These are phyloP conservation scores for Pythium dissimile DNA, from an alignment of 352 stramenopile species.

Conservation along the genomic window DNA sequence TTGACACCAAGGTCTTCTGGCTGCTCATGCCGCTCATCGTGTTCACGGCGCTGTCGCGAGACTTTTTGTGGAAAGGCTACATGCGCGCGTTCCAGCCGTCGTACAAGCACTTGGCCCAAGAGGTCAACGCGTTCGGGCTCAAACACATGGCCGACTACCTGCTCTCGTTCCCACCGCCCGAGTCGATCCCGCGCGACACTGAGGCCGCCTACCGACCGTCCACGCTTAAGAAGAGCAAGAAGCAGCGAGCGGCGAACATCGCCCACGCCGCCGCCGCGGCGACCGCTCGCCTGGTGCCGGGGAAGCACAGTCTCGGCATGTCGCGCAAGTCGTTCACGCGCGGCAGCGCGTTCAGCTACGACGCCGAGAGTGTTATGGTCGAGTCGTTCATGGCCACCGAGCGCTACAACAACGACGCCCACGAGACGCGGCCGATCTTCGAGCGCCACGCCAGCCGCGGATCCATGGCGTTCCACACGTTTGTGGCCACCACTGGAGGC, in stretches of 20 bases:
- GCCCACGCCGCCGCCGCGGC: conserved; percentile 19
- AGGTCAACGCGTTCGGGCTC: conserved; percentile 69
- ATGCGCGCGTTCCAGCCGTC: conserved; percentile 72
- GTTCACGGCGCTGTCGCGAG: conserved; percentile 63
- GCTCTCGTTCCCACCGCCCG: conserved; percentile 72
- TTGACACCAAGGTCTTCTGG: conserved; percentile 71
- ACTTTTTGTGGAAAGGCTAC: conserved; percentile 85
- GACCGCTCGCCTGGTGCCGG: conserved; percentile 14
- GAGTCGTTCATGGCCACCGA: conserved; percentile 86
- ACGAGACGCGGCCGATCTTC: conserved; percentile 57
- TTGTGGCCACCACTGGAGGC: conserved; percentile 18
- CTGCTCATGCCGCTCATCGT: conserved; percentile 69
- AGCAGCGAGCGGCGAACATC: not conserved
- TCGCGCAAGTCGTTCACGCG: conserved; percentile 38
- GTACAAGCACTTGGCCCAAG: conserved; percentile 85
- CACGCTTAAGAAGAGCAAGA: conserved; percentile 11
- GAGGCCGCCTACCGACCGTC: conserved; percentile 21
- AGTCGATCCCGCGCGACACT: conserved; percentile 55
- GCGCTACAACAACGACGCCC: conserved; percentile 41
- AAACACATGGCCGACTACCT: conserved; percentile 61
- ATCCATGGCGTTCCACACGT: conserved; percentile 71
- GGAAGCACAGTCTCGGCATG: conserved; percentile 10
- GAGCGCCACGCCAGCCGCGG: conserved; percentile 82
- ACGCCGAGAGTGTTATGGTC: conserved; percentile 87
- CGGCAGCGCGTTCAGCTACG: conserved; percentile 86